Evolutionary conservation across 1,284 basidiomycete species (phyloP).

Genomic region (Puccinia polysora): DNA sequence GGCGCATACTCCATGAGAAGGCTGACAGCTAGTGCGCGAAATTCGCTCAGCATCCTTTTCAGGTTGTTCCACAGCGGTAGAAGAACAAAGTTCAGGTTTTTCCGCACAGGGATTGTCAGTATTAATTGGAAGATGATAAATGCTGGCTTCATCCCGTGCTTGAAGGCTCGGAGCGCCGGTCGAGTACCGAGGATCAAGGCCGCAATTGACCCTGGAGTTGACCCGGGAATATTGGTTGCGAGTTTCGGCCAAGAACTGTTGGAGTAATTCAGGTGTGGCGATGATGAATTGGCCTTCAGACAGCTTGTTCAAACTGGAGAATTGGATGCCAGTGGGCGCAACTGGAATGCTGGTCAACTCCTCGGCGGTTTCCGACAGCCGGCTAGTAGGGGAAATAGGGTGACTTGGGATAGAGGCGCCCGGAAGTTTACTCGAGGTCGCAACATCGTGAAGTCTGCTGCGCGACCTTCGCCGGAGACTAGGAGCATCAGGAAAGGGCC

Average conservation of each 20-base stretch:
- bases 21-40: background rate
- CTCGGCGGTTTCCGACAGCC: background rate
- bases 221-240: background rate
- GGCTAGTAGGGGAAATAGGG: constrained; percentile 9
- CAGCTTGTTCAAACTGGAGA: constrained; percentile 2
- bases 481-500: constrained; percentile 11
- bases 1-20: background rate
- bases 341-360: background rate
- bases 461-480: constrained; percentile 6
- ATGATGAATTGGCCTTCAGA: constrained; percentile 12
- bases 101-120: background rate
- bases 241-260: constrained; percentile 5
- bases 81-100: background rate
- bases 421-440: constrained; percentile 9
- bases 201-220: background rate
- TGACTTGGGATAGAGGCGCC: background rate
- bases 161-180: background rate
- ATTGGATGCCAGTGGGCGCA: background rate
- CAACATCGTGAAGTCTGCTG: constrained; percentile 1
- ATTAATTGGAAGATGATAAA: background rate
- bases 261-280: constrained; percentile 15
- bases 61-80: background rate
- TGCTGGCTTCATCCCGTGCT: background rate
- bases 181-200: background rate
- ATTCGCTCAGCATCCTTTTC: background rate